Conservation (phyloP, 2,329 filamentous ascomycete species). For the Penicillium sp. region DNA sequence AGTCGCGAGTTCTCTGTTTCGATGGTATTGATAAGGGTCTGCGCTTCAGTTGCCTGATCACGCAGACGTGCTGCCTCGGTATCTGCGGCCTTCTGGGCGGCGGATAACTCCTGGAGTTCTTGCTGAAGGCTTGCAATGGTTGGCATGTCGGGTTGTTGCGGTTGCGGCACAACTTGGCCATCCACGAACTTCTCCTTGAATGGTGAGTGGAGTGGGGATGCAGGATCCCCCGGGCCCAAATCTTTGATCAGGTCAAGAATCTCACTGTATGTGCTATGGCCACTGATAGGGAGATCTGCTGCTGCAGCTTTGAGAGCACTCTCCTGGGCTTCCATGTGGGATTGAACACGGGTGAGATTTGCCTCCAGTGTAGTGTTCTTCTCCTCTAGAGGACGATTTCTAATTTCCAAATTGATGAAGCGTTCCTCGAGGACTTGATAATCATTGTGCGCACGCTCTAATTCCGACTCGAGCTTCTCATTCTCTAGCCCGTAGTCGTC, state of each 20-base stretch:
- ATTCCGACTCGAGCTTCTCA: slow-evolving; percentile 35
- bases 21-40: slow-evolving; percentile 37
- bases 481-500: slow-evolving; percentile 36
- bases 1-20: slow-evolving; percentile 42
- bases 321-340: slow-evolving; percentile 37
- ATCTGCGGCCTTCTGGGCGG: slow-evolving; percentile 33
- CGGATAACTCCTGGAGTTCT: slow-evolving; percentile 30
- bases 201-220: slow-evolving; percentile 12
- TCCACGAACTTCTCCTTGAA: slow-evolving; percentile 19
- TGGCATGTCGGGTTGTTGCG: slow-evolving; percentile 15
- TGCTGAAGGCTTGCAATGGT: slow-evolving; percentile 27
- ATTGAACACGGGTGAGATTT: slow-evolving; percentile 35
- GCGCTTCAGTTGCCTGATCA: slow-evolving; percentile 38
- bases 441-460: slow-evolving; percentile 34
- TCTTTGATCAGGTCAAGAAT: slow-evolving; percentile 41
- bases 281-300: slow-evolving; percentile 34
- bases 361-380: slow-evolving; percentile 38
- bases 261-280: slow-evolving; percentile 38
- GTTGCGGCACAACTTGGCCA: slow-evolving; percentile 22
- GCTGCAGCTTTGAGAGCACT: slow-evolving; percentile 40
- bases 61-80: slow-evolving; percentile 35
- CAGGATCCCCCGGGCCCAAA: slow-evolving; percentile 25
- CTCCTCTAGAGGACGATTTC: slow-evolving; percentile 38
- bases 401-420: slow-evolving; percentile 34
- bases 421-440: slow-evolving; percentile 36